A percentile compares a stretch with the other conserved stretches of the same genome.
phyloP scores from a whole-genome alignment of 2,329 filamentous ascomycete species.

The Endothia cerciana region DNA sequence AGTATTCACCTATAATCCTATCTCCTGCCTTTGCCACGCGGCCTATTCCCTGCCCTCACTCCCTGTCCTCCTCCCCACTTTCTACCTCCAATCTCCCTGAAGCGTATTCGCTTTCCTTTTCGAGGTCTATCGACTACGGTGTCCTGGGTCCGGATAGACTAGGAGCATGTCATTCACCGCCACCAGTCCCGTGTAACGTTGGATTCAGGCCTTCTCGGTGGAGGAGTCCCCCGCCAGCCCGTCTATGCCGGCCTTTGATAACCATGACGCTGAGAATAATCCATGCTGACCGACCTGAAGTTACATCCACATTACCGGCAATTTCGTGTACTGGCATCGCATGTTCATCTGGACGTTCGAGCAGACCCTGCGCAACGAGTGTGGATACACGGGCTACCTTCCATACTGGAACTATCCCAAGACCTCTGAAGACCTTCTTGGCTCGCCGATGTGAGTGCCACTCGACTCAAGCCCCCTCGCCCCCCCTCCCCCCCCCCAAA shows the following conservation, averaged over 20 bases:
- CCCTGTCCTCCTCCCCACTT: not conserved
- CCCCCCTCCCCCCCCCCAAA: too few species aligned
- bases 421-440: conserved; percentile 43
- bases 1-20: not conserved
- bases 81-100: not conserved
- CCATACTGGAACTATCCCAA: conserved; percentile 52
- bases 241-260: not conserved
- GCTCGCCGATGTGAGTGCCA: conserved; percentile 36
- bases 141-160: too few species aligned
- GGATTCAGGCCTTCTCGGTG: too few species aligned
- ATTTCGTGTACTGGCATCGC: conserved; percentile 39
- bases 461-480: not conserved
- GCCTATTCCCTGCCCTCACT: not conserved
- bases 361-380: conserved; percentile 39
- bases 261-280: not conserved
- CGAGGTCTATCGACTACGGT: not conserved
- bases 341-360: conserved; percentile 38
- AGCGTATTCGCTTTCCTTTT: not conserved
- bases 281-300: not conserved
- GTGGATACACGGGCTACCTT: conserved; percentile 44
- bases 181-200: too few species aligned
- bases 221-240: not conserved
- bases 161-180: not conserved
- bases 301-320: conserved; percentile 27
- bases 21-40: not conserved